These are phyloP conservation scores for Breviolum minutum DNA, from an alignment of 73 alveolate species.

Conservation along the genomic window DNA sequence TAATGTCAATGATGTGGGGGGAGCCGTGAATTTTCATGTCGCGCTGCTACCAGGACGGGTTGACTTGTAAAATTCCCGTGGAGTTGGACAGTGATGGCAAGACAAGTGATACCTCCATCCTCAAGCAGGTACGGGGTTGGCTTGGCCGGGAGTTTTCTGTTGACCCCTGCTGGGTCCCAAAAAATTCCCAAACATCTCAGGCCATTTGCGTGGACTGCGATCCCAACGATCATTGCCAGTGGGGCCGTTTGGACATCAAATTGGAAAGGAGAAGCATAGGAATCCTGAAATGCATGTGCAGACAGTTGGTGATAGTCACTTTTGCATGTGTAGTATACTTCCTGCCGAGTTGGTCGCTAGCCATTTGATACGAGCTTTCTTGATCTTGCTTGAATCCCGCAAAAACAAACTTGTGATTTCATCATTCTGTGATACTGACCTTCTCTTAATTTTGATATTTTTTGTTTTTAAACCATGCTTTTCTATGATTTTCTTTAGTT, in stretches of 20 bases:
- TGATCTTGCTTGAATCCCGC: no score
- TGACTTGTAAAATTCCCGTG: conserved; percentile 63
- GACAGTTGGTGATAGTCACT: background rate
- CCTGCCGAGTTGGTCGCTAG: background rate
- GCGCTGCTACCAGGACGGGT: conserved; percentile 33
- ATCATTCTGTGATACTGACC: no score
- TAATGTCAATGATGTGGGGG: no score
- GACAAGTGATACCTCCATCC: conserved; percentile 7
- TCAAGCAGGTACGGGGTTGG: conserved; percentile 32
- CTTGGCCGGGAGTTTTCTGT: background rate
- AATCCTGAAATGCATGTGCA: background rate
- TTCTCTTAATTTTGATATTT: no score
- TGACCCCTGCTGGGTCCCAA: background rate
- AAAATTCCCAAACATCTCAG: background rate
- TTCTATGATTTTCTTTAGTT: background rate
- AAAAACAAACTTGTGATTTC: no score
- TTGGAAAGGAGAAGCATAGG: background rate
- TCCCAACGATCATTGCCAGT: conserved; percentile 82
- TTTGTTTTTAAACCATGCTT: background rate
- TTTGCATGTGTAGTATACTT: background rate
- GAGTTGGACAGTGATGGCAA: conserved; percentile 39
- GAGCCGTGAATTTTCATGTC: background rate
- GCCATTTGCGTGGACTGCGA: conserved; percentile 86
- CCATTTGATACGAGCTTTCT: background rate
- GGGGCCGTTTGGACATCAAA: conserved; percentile 32